These are phyloP conservation scores for Abelmoschus esculentus DNA, from an alignment of 345 rosid genomes.

Conservation along the genomic window DNA sequence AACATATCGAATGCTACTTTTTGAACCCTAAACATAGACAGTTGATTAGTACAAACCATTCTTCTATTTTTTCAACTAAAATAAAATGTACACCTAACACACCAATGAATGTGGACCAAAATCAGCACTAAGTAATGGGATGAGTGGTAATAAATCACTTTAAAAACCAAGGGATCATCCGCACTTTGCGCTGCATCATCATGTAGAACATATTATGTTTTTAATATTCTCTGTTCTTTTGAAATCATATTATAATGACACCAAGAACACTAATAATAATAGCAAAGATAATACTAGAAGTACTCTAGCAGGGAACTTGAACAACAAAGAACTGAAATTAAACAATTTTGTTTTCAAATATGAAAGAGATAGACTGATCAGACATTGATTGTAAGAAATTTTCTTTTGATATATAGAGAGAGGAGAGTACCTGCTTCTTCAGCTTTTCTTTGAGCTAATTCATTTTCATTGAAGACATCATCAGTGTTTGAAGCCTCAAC, in stretches of 20 bases:
- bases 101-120: not conserved
- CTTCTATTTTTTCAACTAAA: not conserved
- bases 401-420: not conserved
- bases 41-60: not conserved
- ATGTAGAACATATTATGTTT: not conserved
- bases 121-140: not conserved
- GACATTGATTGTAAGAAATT: not conserved
- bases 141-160: not conserved
- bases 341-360: not conserved
- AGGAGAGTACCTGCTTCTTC: constrained; percentile 75
- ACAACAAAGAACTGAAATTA: not conserved
- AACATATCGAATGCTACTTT: not conserved
- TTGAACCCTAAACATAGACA: not conserved
- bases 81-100: not conserved
- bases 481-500: constrained; percentile 34
- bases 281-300: not conserved
- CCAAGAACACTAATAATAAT: not conserved
- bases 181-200: not conserved
- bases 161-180: not conserved
- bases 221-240: not conserved
- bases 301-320: not conserved
- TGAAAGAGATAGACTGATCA: not conserved
- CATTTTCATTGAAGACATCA: constrained; percentile 56
- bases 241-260: not conserved
- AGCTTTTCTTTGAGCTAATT: constrained; percentile 85